Conservation (phyloP, 768 basidiomycete genomes). For the Suillus americanus region DNA sequence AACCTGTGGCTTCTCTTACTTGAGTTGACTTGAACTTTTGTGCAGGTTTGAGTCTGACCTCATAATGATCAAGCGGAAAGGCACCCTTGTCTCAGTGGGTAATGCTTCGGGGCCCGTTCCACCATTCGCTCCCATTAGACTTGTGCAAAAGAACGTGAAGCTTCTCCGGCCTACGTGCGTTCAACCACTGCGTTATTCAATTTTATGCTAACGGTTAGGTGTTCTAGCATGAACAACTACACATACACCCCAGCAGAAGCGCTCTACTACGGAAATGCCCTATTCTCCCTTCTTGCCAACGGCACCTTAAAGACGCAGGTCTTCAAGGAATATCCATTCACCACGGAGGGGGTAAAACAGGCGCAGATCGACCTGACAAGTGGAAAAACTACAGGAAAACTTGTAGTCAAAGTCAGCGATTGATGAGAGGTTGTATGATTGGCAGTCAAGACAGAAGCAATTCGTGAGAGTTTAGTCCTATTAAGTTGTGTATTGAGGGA, state of each 20-base stretch:
- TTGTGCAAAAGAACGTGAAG: constrained; percentile 81
- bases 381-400: constrained; percentile 83
- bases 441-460: not conserved
- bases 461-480: not conserved
- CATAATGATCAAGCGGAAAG: constrained; percentile 79
- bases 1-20: too few relatives aligned
- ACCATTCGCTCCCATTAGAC: constrained; percentile 71
- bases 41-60: constrained; percentile 77
- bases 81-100: constrained; percentile 86
- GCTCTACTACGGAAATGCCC: constrained; percentile 57
- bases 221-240: constrained; percentile 67
- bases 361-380: constrained; percentile 77
- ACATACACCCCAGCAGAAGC: constrained; percentile 72
- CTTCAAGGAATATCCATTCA: constrained; percentile 81
- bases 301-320: constrained; percentile 67
- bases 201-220: constrained; percentile 9
- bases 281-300: constrained; percentile 60
- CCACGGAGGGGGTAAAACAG: constrained; percentile 70
- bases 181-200: not conserved
- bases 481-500: not conserved
- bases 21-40: constrained; percentile 11
- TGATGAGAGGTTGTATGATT: not conserved
- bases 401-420: constrained; percentile 68
- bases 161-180: constrained; percentile 72
- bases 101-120: constrained; percentile 88